A percentile compares a stretch with the other conserved stretches of the same genome.
These are phyloP conservation scores for Sporothrix euskadiensis DNA, from an alignment of 2,329 filamentous ascomycete genomes.

Conservation along the genomic window DNA sequence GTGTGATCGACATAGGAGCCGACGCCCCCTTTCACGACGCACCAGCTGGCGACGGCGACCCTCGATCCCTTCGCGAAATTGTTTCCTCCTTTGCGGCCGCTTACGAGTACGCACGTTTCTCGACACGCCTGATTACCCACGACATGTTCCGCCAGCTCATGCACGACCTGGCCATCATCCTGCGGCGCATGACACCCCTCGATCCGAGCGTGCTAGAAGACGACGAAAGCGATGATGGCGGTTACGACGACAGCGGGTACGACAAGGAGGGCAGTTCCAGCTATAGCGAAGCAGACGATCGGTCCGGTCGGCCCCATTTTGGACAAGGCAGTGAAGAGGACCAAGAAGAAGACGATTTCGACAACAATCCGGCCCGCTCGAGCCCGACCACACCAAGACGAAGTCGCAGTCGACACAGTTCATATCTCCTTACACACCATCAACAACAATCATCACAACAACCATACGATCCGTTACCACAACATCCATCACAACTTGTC, in stretches of 20 bases:
- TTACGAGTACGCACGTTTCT: slow-evolving; percentile 88
- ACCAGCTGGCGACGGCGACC: background rate
- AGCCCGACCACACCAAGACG: slow-evolving; percentile 52
- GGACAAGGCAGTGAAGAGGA: slow-evolving; percentile 32
- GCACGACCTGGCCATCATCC: slow-evolving; percentile 77
- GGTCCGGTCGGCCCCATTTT: background rate
- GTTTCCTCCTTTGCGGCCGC: slow-evolving; percentile 66
- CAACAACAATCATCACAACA: background rate
- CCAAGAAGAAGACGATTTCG: slow-evolving; percentile 47
- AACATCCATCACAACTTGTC: background rate
- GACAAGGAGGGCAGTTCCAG: slow-evolving; percentile 36
- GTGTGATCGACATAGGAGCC: slow-evolving; percentile 53
- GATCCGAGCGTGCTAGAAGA: slow-evolving; percentile 53
- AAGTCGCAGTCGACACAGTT: slow-evolving; percentile 39
- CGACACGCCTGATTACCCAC: slow-evolving; percentile 66
- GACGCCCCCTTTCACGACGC: background rate
- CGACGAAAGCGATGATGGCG: slow-evolving; percentile 35
- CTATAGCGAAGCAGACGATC: slow-evolving; percentile 29
- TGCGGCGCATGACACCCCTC: slow-evolving; percentile 71
- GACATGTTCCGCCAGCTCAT: slow-evolving; percentile 74
- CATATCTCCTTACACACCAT: slow-evolving; percentile 32
- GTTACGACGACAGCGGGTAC: slow-evolving; percentile 35
- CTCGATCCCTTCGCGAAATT: slow-evolving; percentile 30
- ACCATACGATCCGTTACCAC: background rate
- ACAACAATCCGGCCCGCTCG: slow-evolving; percentile 49